phyloP scores from a whole-genome alignment of 2,329 filamentous ascomycete genomes.

The Claviceps cyperi region DNA sequence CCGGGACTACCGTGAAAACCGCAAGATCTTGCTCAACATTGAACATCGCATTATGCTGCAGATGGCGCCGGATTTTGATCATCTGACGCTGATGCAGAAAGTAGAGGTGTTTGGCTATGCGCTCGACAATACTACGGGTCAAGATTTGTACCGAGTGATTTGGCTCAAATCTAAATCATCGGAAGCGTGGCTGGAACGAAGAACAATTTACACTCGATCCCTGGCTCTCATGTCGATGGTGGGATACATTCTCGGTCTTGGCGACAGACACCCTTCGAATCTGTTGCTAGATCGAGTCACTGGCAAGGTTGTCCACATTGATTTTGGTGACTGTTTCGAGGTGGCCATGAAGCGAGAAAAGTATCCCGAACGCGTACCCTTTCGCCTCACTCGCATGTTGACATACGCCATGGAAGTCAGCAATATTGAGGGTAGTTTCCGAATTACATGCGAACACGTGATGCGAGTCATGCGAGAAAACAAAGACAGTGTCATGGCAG shows the following conservation, averaged over 20 bases:
- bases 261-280: conserved; percentile 94
- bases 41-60: conserved; percentile 99
- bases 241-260: conserved; percentile 94
- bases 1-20: conserved; percentile 88
- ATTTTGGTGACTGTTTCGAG: conserved; percentile 99
- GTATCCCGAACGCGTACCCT: conserved; percentile 92
- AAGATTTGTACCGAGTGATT: conserved; percentile 92
- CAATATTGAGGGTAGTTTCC: conserved; percentile 97
- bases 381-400: conserved; percentile 95
- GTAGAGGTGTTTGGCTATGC: conserved; percentile 99
- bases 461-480: conserved; percentile 95
- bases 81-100: conserved; percentile 98
- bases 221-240: conserved; percentile 99
- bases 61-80: conserved; percentile 98
- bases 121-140: conserved; percentile 95
- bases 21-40: conserved; percentile 96
- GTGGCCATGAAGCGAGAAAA: conserved; percentile 99
- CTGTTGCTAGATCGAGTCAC: conserved; percentile 93
- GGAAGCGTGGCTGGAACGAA: conserved; percentile 90
- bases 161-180: conserved; percentile 99
- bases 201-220: conserved; percentile 97
- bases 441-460: conserved; percentile 94
- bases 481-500: conserved; percentile 97
- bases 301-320: conserved; percentile 95
- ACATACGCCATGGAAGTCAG: conserved; percentile 99